A percentile compares a stretch with the other conserved stretches of the same genome.
These are phyloP conservation scores for Candida albicans DNA, from an alignment of 1,139 yeast genomes.

Conservation along the genomic window DNA sequence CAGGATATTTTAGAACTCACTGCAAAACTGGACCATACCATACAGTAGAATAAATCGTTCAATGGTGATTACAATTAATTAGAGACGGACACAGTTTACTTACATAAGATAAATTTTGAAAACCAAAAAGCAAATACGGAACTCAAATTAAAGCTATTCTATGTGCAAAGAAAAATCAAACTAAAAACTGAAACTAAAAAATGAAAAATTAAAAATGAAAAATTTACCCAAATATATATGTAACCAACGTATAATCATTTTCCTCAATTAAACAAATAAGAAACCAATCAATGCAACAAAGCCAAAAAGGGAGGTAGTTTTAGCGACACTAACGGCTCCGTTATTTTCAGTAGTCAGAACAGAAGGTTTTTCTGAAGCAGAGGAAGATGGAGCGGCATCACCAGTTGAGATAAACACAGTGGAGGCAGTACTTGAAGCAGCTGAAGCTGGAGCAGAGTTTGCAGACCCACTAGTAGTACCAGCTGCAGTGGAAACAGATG, in stretches of 20 bases:
- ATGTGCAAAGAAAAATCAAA: no score
- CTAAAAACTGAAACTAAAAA: no score
- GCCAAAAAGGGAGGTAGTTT: constrained; percentile 5
- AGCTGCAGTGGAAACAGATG: constrained; percentile 1
- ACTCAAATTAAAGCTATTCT: no score
- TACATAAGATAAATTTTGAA: no score
- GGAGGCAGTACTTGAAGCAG: not conserved
- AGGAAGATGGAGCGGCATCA: not conserved
- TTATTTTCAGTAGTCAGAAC: constrained; percentile 4
- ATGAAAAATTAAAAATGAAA: no score
- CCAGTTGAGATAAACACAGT: constrained; percentile 3
- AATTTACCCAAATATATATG: no score
- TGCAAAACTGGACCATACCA: no score
- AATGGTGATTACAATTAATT: no score
- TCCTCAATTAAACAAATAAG: constrained; percentile 3
- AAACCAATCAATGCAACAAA: constrained; percentile 7
- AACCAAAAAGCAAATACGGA: no score
- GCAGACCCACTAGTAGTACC: not conserved
- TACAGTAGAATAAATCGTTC: no score
- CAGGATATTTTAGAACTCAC: not conserved
- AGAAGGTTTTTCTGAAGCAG: constrained; percentile 1
- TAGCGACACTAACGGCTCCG: not conserved
- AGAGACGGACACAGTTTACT: no score
- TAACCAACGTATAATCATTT: no score
- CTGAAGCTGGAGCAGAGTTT: not conserved